Conservation (phyloP, 768 basidiomycete species). For the Rhizopogon salebrosus region DNA sequence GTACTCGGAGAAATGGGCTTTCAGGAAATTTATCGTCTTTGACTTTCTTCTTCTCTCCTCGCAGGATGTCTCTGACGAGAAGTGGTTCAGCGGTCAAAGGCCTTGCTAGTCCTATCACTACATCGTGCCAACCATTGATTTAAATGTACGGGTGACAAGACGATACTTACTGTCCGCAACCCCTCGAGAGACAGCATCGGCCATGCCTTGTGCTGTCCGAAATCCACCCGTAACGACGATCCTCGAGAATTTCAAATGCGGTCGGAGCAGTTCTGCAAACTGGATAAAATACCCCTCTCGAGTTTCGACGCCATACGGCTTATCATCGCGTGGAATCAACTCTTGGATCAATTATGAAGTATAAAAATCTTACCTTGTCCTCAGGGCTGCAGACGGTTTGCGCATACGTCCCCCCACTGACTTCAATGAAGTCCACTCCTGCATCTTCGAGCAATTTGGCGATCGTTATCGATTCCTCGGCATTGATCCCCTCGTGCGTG, state of each 20-base stretch:
- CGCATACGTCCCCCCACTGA: conserved; percentile 36
- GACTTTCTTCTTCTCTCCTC: conserved; percentile 16
- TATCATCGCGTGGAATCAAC: conserved; percentile 3
- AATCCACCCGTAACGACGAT: conserved; percentile 28
- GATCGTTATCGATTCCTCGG: conserved; percentile 27
- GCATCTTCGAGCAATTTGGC: conserved; percentile 28
- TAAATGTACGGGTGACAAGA: neutral
- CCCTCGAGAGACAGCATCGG: conserved; percentile 17
- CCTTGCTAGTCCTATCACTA: conserved; percentile 27
- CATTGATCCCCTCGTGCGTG: conserved; percentile 22
- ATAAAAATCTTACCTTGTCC: conserved; percentile 8
- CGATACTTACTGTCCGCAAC: conserved; percentile 21
- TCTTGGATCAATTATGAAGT: neutral
- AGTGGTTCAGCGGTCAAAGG: conserved; percentile 26
- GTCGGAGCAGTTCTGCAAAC: conserved; percentile 23
- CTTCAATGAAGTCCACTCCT: conserved; percentile 36
- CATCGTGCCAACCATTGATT: neutral
- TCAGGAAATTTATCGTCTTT: conserved; percentile 29
- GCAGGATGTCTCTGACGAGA: conserved; percentile 23
- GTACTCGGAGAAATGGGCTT: conserved; percentile 30
- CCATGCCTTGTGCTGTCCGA: conserved; percentile 23
- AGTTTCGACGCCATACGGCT: conserved; percentile 2
- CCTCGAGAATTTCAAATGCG: conserved; percentile 19
- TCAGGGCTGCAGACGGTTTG: conserved; percentile 1
- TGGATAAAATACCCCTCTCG: conserved; percentile 27